Evolutionary conservation across 306 rosid genomes (phyloP), one percentile per base, ranked within the genome.

Genomic region (Aeschynomene evenia): DNA sequence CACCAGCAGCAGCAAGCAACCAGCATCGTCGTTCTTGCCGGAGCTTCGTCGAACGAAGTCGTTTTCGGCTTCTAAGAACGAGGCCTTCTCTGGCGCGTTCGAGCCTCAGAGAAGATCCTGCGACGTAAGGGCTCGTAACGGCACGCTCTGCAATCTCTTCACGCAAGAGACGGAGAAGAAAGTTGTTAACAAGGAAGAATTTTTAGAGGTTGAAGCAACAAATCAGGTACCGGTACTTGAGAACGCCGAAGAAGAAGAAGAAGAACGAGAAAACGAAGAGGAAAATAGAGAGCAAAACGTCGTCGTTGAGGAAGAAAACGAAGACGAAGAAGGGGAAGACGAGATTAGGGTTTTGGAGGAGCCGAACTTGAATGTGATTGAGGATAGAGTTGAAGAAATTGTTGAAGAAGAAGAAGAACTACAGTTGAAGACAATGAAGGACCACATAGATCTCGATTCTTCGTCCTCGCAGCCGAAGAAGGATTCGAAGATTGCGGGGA

Each of bases 81-180:
- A 89, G 60, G 86, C 85, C 1, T 85, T 87, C 70, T 82, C 91
- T 7, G 88, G 89, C 6, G 86, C 80, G 0, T 89, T 89, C n/a
- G 98, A 92, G 82, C 98, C 98, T 0, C 98, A 89, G 68, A 79
- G 98, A 51, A 92, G 79, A 19, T 92, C 98, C n/a, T 92, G 96
- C 33, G 98, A 92, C 90, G 98, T 91, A 3, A 74, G 97, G 24
- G 96, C 33, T 11, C 79, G 98, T 18, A 86, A 94, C 24, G 84
- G 71, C 70, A 82, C 96, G 0, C 87, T 89, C 21, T 84, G 81
- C 74, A 39, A 66, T 19, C 87, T 91, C 33, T 87, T 89, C 82
- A 56, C 62, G 39, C 93, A 85, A 4, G 89, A 86, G 3, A 8
- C 51, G 2, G 56, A 65, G 7, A 31, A 49, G 54, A 49, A 49